Conservation (phyloP, 805 yeast genomes). For the Phaffomyces thermotolerans region DNA sequence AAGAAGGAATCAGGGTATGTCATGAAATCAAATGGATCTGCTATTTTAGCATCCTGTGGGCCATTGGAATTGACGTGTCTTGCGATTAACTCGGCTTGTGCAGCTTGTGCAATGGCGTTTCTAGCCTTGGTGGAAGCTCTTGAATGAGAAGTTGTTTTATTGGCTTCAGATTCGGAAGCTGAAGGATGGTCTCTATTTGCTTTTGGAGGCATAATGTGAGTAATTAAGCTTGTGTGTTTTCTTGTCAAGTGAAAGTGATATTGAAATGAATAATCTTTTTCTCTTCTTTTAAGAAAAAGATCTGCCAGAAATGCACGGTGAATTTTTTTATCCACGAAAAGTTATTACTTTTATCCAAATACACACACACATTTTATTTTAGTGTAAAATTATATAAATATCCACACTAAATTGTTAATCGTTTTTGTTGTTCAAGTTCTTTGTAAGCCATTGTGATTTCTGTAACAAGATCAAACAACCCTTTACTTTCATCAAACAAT, state of each 20-base stretch:
- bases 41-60: conserved; percentile 45
- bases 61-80: conserved; percentile 71
- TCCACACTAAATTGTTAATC: not conserved
- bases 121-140: conserved; percentile 53
- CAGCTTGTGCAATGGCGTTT: conserved; percentile 55
- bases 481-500: conserved; percentile 11
- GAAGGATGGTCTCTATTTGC: conserved; percentile 21
- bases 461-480: conserved; percentile 16
- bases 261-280: no score
- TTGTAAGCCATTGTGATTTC: conserved; percentile 5
- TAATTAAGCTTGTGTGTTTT: not conserved
- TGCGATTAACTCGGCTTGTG: conserved; percentile 59
- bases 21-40: conserved; percentile 64
- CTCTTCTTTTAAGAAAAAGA: not conserved
- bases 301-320: not conserved
- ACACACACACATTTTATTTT: no score
- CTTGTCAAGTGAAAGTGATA: no score
- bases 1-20: conserved; percentile 54
- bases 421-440: not conserved
- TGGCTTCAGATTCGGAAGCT: conserved; percentile 19
- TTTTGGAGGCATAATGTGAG: conserved; percentile 21
- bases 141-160: conserved; percentile 8
- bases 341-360: not conserved
- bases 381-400: no score
- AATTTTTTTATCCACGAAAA: not conserved